These are phyloP conservation scores for Coemansia aciculifera DNA, from an alignment of 192 early-diverging fungal species.

Conservation along the genomic window DNA sequence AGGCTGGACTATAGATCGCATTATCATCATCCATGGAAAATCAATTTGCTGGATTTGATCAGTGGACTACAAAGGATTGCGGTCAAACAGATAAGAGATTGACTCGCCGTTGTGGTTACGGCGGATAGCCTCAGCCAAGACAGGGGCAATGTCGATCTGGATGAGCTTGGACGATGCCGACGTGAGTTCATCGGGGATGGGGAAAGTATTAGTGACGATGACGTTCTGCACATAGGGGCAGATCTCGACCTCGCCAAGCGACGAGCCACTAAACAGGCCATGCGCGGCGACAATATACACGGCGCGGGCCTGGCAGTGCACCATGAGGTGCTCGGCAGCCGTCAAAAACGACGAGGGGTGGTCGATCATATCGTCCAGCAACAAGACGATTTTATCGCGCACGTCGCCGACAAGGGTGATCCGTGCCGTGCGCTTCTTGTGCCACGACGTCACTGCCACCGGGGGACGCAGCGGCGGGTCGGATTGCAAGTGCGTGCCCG, in stretches of 20 bases:
- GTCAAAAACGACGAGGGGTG: constrained; percentile 86
- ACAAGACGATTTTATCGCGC: constrained; percentile 76
- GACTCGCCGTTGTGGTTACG: constrained; percentile 93
- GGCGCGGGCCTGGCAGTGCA: constrained; percentile 73
- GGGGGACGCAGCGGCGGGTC: constrained; percentile 53
- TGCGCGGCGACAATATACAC: constrained; percentile 95
- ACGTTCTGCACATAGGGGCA: constrained; percentile 76
- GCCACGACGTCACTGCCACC: constrained; percentile 56
- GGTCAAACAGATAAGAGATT: constrained; percentile 86
- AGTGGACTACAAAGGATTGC: constrained; percentile 31
- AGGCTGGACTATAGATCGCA: background rate
- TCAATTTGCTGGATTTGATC: background rate
- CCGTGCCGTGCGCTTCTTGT: constrained; percentile 57
- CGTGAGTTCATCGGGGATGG: constrained; percentile 71
- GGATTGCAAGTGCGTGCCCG: constrained; percentile 53
- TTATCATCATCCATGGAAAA: background rate
- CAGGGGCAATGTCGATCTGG: constrained; percentile 83
- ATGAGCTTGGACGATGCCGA: constrained; percentile 72
- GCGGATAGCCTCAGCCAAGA: constrained; percentile 93
- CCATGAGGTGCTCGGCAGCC: constrained; percentile 86
- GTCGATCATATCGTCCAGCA: constrained; percentile 98
- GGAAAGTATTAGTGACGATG: constrained; percentile 91
- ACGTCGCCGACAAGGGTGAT: constrained; percentile 95
- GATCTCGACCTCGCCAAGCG: constrained; percentile 80
- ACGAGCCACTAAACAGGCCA: constrained; percentile 88